phyloP scores from a whole-genome alignment of 257 asterid genomes.

The Jaltomata sinuosa region DNA sequence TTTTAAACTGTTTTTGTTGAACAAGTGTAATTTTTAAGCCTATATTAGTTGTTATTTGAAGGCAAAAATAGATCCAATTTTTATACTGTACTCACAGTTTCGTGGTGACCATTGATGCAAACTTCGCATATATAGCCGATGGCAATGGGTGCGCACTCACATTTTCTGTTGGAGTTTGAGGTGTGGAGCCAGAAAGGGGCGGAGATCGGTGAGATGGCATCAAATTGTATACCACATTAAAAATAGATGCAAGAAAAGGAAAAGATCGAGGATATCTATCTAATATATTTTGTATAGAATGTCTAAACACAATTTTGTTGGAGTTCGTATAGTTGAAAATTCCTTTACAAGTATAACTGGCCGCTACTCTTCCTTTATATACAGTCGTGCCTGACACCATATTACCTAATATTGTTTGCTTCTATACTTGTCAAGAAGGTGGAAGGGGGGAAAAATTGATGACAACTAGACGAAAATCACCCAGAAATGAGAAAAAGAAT shows the following conservation, averaged over 20 bases:
- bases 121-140: background rate
- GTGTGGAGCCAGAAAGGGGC: background rate
- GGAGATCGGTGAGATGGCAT: background rate
- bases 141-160: background rate
- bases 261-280: background rate
- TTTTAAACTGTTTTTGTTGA: background rate
- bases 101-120: background rate
- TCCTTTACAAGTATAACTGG: slow-evolving; percentile 55
- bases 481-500: slow-evolving; percentile 4
- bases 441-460: slow-evolving; percentile 1
- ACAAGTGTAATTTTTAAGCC: background rate
- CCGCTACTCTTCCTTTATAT: slow-evolving; percentile 39
- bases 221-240: background rate
- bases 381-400: slow-evolving; percentile 31
- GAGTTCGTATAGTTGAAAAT: slow-evolving; percentile 7
- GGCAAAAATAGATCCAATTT: background rate
- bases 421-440: slow-evolving; percentile 9
- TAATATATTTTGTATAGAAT: background rate
- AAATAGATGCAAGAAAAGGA: background rate
- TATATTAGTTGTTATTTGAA: background rate
- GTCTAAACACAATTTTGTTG: background rate
- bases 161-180: background rate
- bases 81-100: background rate
- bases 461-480: slow-evolving; percentile 10
- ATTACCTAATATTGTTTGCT: slow-evolving; percentile 19